Base-by-base conservation (phyloP, 73 alveolate genomes). In the Paraurostyla sp. region DNA sequence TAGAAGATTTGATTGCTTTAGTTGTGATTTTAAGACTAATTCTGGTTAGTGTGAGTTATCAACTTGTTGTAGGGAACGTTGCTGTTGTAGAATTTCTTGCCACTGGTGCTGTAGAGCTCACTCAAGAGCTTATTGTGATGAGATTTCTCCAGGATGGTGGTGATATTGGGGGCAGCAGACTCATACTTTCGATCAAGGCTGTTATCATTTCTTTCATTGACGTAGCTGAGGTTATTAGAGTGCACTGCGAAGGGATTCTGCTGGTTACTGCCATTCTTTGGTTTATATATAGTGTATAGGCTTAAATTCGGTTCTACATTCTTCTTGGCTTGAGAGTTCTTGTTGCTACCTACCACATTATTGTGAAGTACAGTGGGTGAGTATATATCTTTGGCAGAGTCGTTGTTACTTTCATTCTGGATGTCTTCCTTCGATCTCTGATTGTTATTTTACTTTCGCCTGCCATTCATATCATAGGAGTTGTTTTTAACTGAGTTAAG, bases 51-150 rank as follows among this genome's bases (percentile, higher is more conserved):
- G n/a, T n/a, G n/a, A 30, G 50, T 30, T 13, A 27, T 25, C 32
- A 27, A 11, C 7, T 32, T 60, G 25, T 60, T 60, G 49, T 30
- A 60, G 7, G 78, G 78, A 60, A 60, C 78, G 32, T 60, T 60
- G 25, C 78, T 60, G 32, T 60, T 60, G 25, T 60, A 60, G 25
- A 60, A 60, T 23, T 60, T 60, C 25, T 60, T 60, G 27, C 78
- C 78, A 50, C 78, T 60, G 22, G 78, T 60, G 32, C 78, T 60
- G 32, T 60, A 60, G 35, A 60, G 25, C 23, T 60, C 78, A 27
- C 51, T 60, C 50, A 60, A 60, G 6, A 60, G 13, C 32, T 60
- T 60, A 29, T 60, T 60, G 32, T 60, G 78, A 60, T 27, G 9
- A 13, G 35, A 45, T 60, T 60, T 60, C 23, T 60, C 78, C 7